Conservation (phyloP, 148 eudicot genomes). For the Rhododendron molle region DNA sequence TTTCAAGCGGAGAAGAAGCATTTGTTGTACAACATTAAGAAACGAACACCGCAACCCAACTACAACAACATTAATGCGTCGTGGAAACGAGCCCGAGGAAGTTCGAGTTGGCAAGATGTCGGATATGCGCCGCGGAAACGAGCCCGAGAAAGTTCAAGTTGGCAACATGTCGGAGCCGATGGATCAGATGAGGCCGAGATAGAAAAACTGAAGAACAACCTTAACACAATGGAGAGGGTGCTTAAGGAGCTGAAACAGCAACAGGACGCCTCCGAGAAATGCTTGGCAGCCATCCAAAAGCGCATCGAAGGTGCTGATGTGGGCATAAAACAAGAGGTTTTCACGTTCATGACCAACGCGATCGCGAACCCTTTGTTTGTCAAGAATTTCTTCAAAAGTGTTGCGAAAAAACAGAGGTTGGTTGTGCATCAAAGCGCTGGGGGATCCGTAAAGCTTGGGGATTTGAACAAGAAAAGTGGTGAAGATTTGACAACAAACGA, state of each 20-base stretch:
- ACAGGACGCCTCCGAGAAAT: slow-evolving; percentile 33
- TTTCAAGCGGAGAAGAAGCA: slow-evolving; percentile 66
- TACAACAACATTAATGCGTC: neutral
- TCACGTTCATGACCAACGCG: slow-evolving; percentile 46
- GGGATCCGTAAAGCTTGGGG: slow-evolving; percentile 11
- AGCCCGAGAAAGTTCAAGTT: neutral
- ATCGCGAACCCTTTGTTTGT: slow-evolving; percentile 24
- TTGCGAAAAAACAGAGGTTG: neutral
- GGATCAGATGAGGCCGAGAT: slow-evolving; percentile 32
- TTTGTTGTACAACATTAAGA: slow-evolving; percentile 57
- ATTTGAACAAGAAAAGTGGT: neutral
- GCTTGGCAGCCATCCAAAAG: slow-evolving; percentile 38
- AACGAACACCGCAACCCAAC: slow-evolving; percentile 19
- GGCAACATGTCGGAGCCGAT: slow-evolving; percentile 2
- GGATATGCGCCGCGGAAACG: neutral
- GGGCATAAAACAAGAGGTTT: slow-evolving; percentile 32
- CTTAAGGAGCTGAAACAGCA: slow-evolving; percentile 43
- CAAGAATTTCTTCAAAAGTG: slow-evolving; percentile 29
- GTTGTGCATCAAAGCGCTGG: neutral
- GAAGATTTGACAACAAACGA: slow-evolving; percentile 22
- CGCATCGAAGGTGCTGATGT: slow-evolving; percentile 28
- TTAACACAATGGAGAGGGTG: slow-evolving; percentile 30
- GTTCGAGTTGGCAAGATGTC: neutral
- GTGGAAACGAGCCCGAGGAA: neutral
- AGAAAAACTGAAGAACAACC: slow-evolving; percentile 39